Evolutionary conservation across 2,329 filamentous ascomycete species (phyloP).

Genomic region (Penicillium sumatraense): DNA sequence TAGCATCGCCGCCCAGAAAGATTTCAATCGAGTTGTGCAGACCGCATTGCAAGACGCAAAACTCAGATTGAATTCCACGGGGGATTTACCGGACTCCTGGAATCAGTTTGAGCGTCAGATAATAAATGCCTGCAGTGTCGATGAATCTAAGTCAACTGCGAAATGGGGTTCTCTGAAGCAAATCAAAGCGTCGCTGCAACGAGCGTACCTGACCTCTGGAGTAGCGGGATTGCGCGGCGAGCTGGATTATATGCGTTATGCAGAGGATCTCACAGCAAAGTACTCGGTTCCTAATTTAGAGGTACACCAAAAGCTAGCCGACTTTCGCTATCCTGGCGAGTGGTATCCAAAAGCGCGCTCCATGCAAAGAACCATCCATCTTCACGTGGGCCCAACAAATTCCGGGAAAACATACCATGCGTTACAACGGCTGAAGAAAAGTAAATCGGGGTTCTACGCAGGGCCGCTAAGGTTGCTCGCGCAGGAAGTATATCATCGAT

Average conservation of each 20-base stretch:
- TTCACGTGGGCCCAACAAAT: slow-evolving; percentile 96
- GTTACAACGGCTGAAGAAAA: slow-evolving; percentile 78
- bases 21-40: slow-evolving; percentile 35
- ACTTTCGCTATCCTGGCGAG: slow-evolving; percentile 85
- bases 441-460: slow-evolving; percentile 80
- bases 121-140: slow-evolving; percentile 35
- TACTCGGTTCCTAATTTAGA: slow-evolving; percentile 62
- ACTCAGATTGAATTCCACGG: slow-evolving; percentile 17
- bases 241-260: slow-evolving; percentile 71
- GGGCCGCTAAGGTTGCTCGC: slow-evolving; percentile 87
- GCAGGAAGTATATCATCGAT: slow-evolving; percentile 90
- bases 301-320: slow-evolving; percentile 70
- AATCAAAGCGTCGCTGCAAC: slow-evolving; percentile 52
- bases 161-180: slow-evolving; percentile 27
- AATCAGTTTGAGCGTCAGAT: slow-evolving; percentile 36
- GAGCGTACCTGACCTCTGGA: slow-evolving; percentile 63
- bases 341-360: slow-evolving; percentile 87
- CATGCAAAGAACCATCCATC: slow-evolving; percentile 80
- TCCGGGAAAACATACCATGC: slow-evolving; percentile 98
- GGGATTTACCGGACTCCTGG: slow-evolving; percentile 30
- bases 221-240: slow-evolving; percentile 58
- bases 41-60: slow-evolving; percentile 31
- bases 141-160: slow-evolving; percentile 18
- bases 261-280: slow-evolving; percentile 61
- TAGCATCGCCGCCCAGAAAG: slow-evolving; percentile 21